Evolutionary conservation across 164 flowering plant species (phyloP), one percentile per base, ranked within the genome.

Genomic region (Chimonanthus salicifolius): DNA sequence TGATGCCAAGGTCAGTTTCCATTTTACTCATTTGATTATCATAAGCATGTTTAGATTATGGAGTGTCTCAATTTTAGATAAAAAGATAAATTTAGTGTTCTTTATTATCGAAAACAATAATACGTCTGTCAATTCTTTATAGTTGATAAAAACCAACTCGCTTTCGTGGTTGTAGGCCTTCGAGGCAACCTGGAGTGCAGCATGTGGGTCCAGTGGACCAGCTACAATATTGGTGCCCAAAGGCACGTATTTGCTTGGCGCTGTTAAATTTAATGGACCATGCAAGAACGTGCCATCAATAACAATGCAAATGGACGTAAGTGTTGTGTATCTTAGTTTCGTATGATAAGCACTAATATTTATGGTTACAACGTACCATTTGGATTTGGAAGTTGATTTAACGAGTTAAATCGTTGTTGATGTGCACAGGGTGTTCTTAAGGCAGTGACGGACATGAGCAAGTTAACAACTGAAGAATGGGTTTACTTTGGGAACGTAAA

Each of bases 171-270:
- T 49, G 3, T 77, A 87, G 91, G 91, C 90, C 3, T 88, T 88
- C 74, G 10, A 5, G 20, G 76, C 78, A 5, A 89, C 92, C 18
- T 87, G 92, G 92, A 78, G 80, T 51, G 80, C 75, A 47, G 92
- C 88, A 43, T 90, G 92, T 49, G 60, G 47, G 2, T 74, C 85
- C 4, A 49, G 71, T 20, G 85, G 88, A 2, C 7, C 62, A 1
- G 80, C 76, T 2, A 67, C 46, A 5, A 21, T 87, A 18, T 4
- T 79, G 46, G 73, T 90, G 46, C 91, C 91, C 3, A 72, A 78
- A 72, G 91, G 88, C 7, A 78, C 72, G 7, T 90, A 84, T 73
- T 65, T 83, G 68, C n/a, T 88, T 15, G 90, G 91, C 1, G 91
- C 91, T 4, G 44, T 89, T 44, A 62, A 69, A 71, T 88, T 90